Conservation (phyloP, 2,329 filamentous ascomycete species). For the Alternaria solani region DNA sequence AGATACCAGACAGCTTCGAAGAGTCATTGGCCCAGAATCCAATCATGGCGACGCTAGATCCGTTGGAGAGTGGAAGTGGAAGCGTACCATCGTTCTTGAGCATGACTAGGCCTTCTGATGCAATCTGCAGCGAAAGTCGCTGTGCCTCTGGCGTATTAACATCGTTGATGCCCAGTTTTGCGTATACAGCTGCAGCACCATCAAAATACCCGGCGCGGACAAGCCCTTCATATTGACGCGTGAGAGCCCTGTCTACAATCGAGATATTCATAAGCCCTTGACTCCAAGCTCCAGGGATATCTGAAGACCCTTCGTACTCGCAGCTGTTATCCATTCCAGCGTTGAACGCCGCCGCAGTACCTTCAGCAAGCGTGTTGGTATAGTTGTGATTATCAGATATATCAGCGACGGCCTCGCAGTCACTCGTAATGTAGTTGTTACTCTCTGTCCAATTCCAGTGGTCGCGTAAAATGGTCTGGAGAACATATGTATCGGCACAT, state of each 20-base stretch:
- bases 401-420: constrained; percentile 70
- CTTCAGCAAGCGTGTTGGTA: constrained; percentile 50
- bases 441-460: constrained; percentile 70
- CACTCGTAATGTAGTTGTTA: constrained; percentile 69
- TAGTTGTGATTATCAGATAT: constrained; percentile 62
- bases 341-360: constrained; percentile 57
- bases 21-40: constrained; percentile 68
- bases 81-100: too few relatives aligned
- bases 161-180: constrained; percentile 61
- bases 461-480: constrained; percentile 69
- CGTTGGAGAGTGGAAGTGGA: constrained; percentile 44
- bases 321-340: constrained; percentile 65
- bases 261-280: constrained; percentile 51
- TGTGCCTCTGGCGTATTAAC: constrained; percentile 64
- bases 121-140: too few relatives aligned
- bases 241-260: constrained; percentile 53
- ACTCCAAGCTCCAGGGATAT: constrained; percentile 24
- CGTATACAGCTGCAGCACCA: constrained; percentile 58
- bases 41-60: constrained; percentile 61
- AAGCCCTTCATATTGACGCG: too few relatives aligned
- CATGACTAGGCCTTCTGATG: too few relatives aligned
- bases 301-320: constrained; percentile 51
- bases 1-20: constrained; percentile 66
- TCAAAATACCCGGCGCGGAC: constrained; percentile 63
- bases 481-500: constrained; percentile 69